Evolutionary conservation across 2,329 filamentous ascomycete genomes (phyloP).

Genomic region (Calycina herbarum): DNA sequence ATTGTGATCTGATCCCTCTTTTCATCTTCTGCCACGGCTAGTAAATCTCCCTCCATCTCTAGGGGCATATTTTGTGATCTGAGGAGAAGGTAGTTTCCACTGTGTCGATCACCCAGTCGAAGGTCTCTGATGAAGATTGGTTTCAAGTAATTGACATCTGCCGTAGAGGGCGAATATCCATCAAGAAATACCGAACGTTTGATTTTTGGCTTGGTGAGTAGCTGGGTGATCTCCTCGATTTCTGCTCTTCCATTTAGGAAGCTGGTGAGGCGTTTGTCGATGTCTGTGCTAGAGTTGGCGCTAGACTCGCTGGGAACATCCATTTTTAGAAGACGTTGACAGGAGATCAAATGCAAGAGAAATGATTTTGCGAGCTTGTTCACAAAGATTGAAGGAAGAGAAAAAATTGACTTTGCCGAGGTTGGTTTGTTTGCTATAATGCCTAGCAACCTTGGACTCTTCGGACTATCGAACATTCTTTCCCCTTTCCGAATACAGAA

Average conservation of each 20-base stretch:
- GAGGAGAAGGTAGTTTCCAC: slow-evolving; percentile 40
- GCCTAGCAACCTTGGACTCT: background rate
- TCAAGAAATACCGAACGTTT: background rate
- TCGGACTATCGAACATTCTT: background rate
- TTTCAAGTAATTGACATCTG: slow-evolving; percentile 19
- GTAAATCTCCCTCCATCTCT: background rate
- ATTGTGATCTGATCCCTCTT: background rate
- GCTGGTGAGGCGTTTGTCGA: background rate
- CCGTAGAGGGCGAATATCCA: background rate
- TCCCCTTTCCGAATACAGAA: background rate
- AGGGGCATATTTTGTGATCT: slow-evolving; percentile 15
- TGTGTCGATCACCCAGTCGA: slow-evolving; percentile 43
- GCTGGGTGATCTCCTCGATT: background rate
- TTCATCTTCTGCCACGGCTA: background rate
- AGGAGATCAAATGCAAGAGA: background rate
- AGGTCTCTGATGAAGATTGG: slow-evolving; percentile 33
- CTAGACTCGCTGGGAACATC: background rate
- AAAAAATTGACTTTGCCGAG: background rate
- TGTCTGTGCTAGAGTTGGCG: background rate
- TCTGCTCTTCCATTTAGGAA: background rate
- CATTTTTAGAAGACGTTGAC: background rate
- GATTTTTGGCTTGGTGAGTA: background rate
- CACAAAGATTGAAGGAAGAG: background rate
- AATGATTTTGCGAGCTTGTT: background rate
- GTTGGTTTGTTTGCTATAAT: background rate